These are phyloP conservation scores for Alternaria metachromatica DNA, from an alignment of 2,329 filamentous ascomycete species.

Conservation along the genomic window DNA sequence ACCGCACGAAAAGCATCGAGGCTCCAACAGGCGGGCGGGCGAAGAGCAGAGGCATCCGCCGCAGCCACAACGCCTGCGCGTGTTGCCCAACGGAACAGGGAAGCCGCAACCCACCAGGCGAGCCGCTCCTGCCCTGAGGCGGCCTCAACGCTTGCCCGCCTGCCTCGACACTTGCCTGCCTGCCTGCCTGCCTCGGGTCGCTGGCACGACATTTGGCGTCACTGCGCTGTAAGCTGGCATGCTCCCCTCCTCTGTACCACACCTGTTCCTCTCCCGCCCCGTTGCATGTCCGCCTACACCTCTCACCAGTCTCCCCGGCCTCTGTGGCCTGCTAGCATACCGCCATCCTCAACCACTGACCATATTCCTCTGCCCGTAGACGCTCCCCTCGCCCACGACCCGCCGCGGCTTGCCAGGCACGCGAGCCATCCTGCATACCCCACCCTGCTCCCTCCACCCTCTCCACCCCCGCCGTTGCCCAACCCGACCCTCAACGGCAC, in stretches of 20 bases:
- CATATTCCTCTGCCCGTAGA: slow-evolving; percentile 29
- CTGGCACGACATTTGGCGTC: not conserved
- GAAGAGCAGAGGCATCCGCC: slow-evolving; percentile 2
- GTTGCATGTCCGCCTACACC: slow-evolving; percentile 25
- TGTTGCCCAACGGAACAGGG: slow-evolving; percentile 15
- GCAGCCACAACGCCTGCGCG: not conserved
- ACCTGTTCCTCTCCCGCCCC: slow-evolving; percentile 19
- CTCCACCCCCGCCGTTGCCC: not conserved
- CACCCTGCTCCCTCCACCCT: not conserved
- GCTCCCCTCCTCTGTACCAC: slow-evolving; percentile 22
- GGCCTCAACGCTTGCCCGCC: slow-evolving; percentile 5
- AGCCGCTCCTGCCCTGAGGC: slow-evolving; percentile 9
- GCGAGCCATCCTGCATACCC: slow-evolving; percentile 16
- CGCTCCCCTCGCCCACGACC: slow-evolving; percentile 6
- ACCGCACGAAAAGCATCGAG: slow-evolving; percentile 2
- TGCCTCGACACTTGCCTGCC: not conserved
- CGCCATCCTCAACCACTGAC: slow-evolving; percentile 37
- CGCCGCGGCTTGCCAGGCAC: slow-evolving; percentile 21
- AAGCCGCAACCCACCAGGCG: slow-evolving; percentile 15
- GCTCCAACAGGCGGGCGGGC: slow-evolving; percentile 1
- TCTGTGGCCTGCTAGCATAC: slow-evolving; percentile 19
- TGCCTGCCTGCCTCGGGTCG: not conserved
- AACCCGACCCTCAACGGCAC: slow-evolving; percentile 4
- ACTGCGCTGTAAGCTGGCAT: slow-evolving; percentile 9
- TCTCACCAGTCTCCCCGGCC: slow-evolving; percentile 23